A percentile compares a stretch with the other conserved stretches of the same genome.
Evolutionary conservation across 495 filamentous ascomycete genomes (phyloP).

Genomic region (Delitschia confertaspora): DNA sequence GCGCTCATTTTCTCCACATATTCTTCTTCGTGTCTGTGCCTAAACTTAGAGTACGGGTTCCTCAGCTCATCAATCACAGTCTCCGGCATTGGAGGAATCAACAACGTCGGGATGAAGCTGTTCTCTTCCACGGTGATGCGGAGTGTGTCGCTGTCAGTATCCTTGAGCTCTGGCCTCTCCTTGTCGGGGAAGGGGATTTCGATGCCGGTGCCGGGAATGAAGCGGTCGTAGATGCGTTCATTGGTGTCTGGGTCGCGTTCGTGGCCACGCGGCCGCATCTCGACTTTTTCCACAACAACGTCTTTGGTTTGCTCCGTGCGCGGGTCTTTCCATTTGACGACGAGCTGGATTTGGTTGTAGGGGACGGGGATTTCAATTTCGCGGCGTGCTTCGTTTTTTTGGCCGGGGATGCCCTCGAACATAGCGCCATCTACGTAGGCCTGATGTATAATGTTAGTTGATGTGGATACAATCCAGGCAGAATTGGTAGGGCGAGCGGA

Average conservation of each 20-base stretch:
- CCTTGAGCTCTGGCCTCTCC: constrained; percentile 40
- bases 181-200: constrained; percentile 54
- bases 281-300: constrained; percentile 65
- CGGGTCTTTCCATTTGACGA: neutral
- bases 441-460: neutral
- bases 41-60: constrained; percentile 74
- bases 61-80: constrained; percentile 79
- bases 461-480: neutral
- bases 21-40: constrained; percentile 65
- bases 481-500: neutral
- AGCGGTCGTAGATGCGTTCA: constrained; percentile 39
- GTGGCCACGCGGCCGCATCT: constrained; percentile 14
- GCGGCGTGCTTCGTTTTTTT: neutral
- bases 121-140: constrained; percentile 63
- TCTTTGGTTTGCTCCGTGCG: constrained; percentile 37
- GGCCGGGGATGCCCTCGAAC: neutral
- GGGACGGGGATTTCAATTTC: neutral
- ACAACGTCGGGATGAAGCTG: constrained; percentile 68
- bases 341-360: constrained; percentile 14
- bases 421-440: constrained; percentile 1
- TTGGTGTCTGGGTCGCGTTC: constrained; percentile 39
- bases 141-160: constrained; percentile 58
- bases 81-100: constrained; percentile 67
- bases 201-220: constrained; percentile 52
- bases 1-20: constrained; percentile 55